A percentile compares a stretch with the other conserved stretches of the same genome.
Conservation (phyloP, 75 land plant genomes). For the Chamaecyparis obtusa region DNA sequence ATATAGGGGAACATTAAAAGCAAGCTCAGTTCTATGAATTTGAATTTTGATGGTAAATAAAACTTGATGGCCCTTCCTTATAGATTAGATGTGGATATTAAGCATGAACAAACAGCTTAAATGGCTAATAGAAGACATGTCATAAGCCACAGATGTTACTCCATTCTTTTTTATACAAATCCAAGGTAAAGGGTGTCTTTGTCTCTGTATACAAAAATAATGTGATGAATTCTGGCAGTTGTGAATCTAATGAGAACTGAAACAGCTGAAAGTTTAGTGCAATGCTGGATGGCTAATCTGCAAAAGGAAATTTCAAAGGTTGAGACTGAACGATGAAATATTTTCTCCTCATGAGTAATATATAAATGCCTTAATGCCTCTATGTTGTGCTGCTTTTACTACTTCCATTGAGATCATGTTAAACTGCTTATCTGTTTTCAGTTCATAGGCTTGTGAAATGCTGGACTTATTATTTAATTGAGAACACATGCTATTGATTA, state of each 20-base stretch:
- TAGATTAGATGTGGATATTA: not conserved
- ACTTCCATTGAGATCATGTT: not conserved
- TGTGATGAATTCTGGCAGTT: not conserved
- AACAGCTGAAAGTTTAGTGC: not conserved
- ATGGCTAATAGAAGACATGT: not conserved
- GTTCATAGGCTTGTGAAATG: not conserved
- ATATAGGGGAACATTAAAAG: not conserved
- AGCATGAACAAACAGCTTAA: not conserved
- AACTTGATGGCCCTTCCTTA: not conserved
- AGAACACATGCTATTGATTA: not conserved
- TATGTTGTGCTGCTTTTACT: not conserved
- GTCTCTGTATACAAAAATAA: not conserved
- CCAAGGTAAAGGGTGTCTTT: not conserved
- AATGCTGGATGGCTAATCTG: not conserved
- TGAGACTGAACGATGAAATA: not conserved
- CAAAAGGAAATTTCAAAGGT: not conserved
- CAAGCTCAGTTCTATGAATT: not conserved
- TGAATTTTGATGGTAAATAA: not conserved
- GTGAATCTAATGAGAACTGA: not conserved
- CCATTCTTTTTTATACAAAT: not conserved
- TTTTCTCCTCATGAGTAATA: not conserved
- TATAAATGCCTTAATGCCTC: not conserved
- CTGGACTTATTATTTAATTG: not conserved
- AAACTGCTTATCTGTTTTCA: not conserved
- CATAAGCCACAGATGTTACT: not conserved